phyloP scores from a whole-genome alignment of 2,329 filamentous ascomycete species.

The Fusarium sp. region DNA sequence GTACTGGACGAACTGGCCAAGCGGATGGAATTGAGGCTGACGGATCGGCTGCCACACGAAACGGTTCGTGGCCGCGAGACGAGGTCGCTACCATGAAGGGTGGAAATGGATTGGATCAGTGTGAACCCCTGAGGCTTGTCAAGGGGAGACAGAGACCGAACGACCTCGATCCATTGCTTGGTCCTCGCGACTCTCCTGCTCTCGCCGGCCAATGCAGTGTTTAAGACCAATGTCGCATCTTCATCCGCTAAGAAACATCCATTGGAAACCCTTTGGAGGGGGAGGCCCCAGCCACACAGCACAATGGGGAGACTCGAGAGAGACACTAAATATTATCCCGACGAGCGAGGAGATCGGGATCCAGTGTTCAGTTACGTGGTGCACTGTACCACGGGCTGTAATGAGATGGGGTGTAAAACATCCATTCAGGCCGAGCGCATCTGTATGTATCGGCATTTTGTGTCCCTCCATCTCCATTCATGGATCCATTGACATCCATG shows the following conservation, averaged over 20 bases:
- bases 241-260: slow-evolving; percentile 26
- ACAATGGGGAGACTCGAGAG: slow-evolving; percentile 12
- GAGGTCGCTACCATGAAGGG: slow-evolving; percentile 6
- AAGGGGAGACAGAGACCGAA: slow-evolving; percentile 6
- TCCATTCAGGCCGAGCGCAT: neutral
- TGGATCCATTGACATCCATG: neutral
- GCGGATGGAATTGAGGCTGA: slow-evolving; percentile 38
- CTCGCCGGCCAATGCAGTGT: slow-evolving; percentile 30
- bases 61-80: slow-evolving; percentile 31
- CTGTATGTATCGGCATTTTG: slow-evolving; percentile 8
- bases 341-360: neutral
- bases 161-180: neutral
- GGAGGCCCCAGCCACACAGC: neutral
- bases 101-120: slow-evolving; percentile 33
- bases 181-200: slow-evolving; percentile 3
- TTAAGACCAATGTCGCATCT: slow-evolving; percentile 35
- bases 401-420: neutral
- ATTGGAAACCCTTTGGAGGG: slow-evolving; percentile 2
- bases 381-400: neutral
- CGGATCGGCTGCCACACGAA: slow-evolving; percentile 38
- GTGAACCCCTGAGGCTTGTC: slow-evolving; percentile 25
- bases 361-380: neutral
- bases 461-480: neutral
- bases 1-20: slow-evolving; percentile 19
- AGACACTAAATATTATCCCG: slow-evolving; percentile 26